Percentiles rank a stretch among this genome's conserved stretches.
Conservation (phyloP, 2,329 filamentous ascomycete species). For the Cercospora canescens region DNA sequence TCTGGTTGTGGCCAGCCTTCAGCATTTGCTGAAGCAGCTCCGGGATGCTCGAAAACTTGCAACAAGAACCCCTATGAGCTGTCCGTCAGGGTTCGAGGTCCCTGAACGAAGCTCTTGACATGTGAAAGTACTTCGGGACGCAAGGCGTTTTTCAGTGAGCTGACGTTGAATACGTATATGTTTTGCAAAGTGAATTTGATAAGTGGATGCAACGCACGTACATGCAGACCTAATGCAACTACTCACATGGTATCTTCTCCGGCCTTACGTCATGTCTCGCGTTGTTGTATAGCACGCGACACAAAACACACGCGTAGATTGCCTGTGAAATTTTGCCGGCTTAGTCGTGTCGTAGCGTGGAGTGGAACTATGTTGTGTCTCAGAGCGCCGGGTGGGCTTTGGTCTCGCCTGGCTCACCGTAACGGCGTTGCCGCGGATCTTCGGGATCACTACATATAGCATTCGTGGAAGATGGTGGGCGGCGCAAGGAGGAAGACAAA, state of each 20-base stretch:
- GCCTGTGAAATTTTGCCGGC: slow-evolving; percentile 21
- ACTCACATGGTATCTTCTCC: slow-evolving; percentile 4
- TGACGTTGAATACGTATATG: slow-evolving; percentile 9
- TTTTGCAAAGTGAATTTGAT: slow-evolving; percentile 18
- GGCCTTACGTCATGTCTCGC: slow-evolving; percentile 18
- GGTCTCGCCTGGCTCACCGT: slow-evolving; percentile 18
- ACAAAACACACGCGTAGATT: slow-evolving; percentile 22
- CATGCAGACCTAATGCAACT: slow-evolving; percentile 15
- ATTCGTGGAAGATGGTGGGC: slow-evolving; percentile 16
- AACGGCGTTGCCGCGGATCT: slow-evolving; percentile 21
- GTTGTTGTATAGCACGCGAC: slow-evolving; percentile 19
- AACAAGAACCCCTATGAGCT: neutral
- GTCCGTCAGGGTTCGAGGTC: slow-evolving; percentile 3
- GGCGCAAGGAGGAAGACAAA: slow-evolving; percentile 22
- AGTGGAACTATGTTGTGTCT: slow-evolving; percentile 13
- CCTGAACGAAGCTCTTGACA: slow-evolving; percentile 6
- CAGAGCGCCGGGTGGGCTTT: neutral
- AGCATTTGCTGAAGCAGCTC: neutral
- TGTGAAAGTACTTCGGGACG: slow-evolving; percentile 12
- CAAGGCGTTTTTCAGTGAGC: slow-evolving; percentile 15
- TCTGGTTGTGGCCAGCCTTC: slow-evolving; percentile 13
- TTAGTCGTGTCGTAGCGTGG: slow-evolving; percentile 23
- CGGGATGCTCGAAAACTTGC: slow-evolving; percentile 1
- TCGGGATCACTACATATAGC: slow-evolving; percentile 21
- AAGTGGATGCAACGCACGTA: slow-evolving; percentile 1